These are phyloP conservation scores for Aspergillus ostianus DNA, from an alignment of 495 filamentous ascomycete species.

Conservation along the genomic window DNA sequence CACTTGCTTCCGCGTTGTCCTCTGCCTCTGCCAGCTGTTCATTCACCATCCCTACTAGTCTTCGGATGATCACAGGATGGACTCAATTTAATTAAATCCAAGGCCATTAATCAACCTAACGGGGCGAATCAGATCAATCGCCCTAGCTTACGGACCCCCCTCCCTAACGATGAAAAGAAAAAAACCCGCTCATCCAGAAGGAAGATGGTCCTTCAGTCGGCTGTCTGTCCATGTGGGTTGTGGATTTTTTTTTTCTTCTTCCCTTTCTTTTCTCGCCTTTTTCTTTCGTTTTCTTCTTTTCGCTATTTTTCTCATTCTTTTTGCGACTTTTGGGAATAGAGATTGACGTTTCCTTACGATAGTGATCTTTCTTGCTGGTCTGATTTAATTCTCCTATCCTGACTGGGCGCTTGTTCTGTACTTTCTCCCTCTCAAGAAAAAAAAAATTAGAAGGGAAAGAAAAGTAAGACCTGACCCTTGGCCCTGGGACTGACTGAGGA, in stretches of 20 bases:
- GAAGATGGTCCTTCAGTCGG: not conserved
- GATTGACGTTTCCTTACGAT: too few species aligned
- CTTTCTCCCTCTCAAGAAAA: too few species aligned
- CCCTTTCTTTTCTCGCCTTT: not conserved
- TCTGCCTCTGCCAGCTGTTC: slow-evolving; percentile 19
- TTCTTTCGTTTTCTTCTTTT: too few species aligned
- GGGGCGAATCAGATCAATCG: slow-evolving; percentile 12
- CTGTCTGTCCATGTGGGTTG: not conserved
- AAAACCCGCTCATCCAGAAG: slow-evolving; percentile 9
- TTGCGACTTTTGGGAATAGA: not conserved
- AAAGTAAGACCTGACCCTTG: too few species aligned
- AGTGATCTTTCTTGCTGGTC: too few species aligned
- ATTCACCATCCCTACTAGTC: slow-evolving; percentile 8
- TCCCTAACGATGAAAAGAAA: not conserved
- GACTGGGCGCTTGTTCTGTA: too few species aligned
- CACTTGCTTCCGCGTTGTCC: slow-evolving; percentile 10
- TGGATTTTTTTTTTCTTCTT: not conserved
- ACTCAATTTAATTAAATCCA: slow-evolving; percentile 7
- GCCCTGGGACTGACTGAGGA: too few species aligned
- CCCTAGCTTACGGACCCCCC: not conserved
- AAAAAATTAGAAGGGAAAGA: too few species aligned
- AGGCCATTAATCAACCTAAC: slow-evolving; percentile 6
- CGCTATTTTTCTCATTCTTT: not conserved
- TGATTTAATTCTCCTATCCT: too few species aligned
- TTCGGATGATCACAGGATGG: slow-evolving; percentile 12